Conservation (phyloP, 2,329 filamentous ascomycete genomes). For the Colletotrichum salicis region DNA sequence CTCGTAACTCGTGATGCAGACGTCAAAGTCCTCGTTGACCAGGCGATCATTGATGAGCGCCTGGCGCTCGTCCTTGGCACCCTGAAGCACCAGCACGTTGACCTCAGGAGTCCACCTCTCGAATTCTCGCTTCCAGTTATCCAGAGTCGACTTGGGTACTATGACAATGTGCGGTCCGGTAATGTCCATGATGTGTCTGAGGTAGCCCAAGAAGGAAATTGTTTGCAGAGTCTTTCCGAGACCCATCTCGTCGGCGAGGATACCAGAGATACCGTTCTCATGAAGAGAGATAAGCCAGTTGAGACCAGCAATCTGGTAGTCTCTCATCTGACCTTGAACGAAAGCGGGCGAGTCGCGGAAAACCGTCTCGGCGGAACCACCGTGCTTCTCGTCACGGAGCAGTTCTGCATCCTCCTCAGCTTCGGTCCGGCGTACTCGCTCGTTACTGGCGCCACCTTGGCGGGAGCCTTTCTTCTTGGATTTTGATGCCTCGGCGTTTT, state of each 20-base stretch:
- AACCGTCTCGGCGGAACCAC: slow-evolving; percentile 85
- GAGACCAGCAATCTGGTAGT: slow-evolving; percentile 94
- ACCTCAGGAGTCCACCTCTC: slow-evolving; percentile 94
- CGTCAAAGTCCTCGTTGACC: slow-evolving; percentile 95
- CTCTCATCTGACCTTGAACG: slow-evolving; percentile 88
- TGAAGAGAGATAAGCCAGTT: slow-evolving; percentile 99
- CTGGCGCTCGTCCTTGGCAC: slow-evolving; percentile 92
- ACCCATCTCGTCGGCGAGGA: slow-evolving; percentile 98
- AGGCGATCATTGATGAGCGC: slow-evolving; percentile 89
- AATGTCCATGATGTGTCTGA: slow-evolving; percentile 90
- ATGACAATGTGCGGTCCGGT: slow-evolving; percentile 90
- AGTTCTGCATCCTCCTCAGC: slow-evolving; percentile 97
- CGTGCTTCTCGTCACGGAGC: slow-evolving; percentile 86
- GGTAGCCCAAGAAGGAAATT: slow-evolving; percentile 94
- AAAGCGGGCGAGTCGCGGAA: slow-evolving; percentile 96
- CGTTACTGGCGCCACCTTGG: slow-evolving; percentile 84
- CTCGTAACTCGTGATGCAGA: slow-evolving; percentile 98
- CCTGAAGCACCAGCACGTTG: slow-evolving; percentile 92
- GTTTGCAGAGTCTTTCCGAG: slow-evolving; percentile 97
- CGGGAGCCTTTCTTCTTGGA: slow-evolving; percentile 79
- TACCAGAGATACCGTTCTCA: slow-evolving; percentile 98
- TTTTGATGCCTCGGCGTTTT: slow-evolving; percentile 80
- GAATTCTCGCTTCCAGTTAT: slow-evolving; percentile 99
- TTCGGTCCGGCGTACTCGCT: slow-evolving; percentile 87
- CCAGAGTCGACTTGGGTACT: slow-evolving; percentile 95